These are phyloP conservation scores for Truncatella angustata DNA, from an alignment of 2,329 filamentous ascomycete genomes.

Conservation along the genomic window DNA sequence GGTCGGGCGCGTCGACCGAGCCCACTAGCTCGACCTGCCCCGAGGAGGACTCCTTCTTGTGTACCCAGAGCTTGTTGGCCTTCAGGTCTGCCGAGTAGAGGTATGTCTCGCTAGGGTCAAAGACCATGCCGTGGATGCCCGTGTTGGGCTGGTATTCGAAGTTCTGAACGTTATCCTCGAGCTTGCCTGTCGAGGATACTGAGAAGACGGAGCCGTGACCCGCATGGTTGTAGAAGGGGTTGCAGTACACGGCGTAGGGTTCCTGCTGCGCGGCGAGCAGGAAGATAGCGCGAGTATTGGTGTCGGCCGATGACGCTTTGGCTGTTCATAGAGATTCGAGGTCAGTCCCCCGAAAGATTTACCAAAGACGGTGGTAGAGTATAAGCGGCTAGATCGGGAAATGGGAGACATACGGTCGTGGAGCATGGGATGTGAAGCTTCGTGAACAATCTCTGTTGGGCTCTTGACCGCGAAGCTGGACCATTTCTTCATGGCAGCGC, in stretches of 20 bases:
- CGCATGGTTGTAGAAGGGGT: conserved; percentile 85
- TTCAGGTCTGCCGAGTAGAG: conserved; percentile 78
- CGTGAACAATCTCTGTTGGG: conserved; percentile 73
- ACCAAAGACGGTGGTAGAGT: neutral
- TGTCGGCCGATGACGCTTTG: conserved; percentile 64
- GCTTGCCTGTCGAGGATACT: conserved; percentile 53
- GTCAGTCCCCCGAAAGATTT: conserved; percentile 11
- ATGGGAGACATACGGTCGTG: conserved; percentile 62
- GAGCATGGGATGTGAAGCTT: conserved; percentile 71
- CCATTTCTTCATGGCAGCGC: conserved; percentile 93
- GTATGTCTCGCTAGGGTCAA: conserved; percentile 70
- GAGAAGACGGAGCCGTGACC: conserved; percentile 78
- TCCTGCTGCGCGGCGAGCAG: conserved; percentile 74
- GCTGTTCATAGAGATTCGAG: conserved; percentile 42
- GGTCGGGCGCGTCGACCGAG: conserved; percentile 66
- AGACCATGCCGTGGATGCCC: conserved; percentile 80
- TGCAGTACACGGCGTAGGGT: conserved; percentile 82
- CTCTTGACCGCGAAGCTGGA: conserved; percentile 75
- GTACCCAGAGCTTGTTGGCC: conserved; percentile 81
- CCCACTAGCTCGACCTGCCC: conserved; percentile 69
- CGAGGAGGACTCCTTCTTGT: conserved; percentile 60
- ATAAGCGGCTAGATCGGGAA: neutral
- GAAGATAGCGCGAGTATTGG: conserved; percentile 88
- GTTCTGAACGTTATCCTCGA: conserved; percentile 67
- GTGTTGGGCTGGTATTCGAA: conserved; percentile 68